Evolutionary conservation across 176 grass and related monocot genomes (phyloP), one percentile per base, ranked within the genome.

Genomic region (Oropetium thomaeum): DNA sequence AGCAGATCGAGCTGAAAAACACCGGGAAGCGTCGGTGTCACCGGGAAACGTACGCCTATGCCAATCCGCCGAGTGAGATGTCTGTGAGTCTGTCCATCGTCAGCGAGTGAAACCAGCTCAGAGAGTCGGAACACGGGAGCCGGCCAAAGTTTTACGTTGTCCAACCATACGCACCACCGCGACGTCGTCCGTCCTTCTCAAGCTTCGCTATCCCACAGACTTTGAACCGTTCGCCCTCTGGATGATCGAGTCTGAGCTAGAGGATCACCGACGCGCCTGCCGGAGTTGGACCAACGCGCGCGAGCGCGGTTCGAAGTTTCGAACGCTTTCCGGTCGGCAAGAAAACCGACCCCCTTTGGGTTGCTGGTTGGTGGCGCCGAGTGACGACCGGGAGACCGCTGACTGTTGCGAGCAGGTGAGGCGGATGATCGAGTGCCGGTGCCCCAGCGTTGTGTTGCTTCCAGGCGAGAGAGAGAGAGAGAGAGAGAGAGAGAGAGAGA

Each of bases 101-200:
- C 67, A 8, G 65, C 71, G 63, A 32, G 26, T 16, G 40, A 39
- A 64, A 58, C 38, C n/a, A 13, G 17, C 61, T n/a, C 19, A 10
- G 51, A 35, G 71, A 29, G 16, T 61, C 55, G 59, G 55, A 28
- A 40, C 5, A 17, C 23, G 28, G 28, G 73, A 82, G 32, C 6
- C 10, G 73, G 74, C 51, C 74, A 78, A 78, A 61, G 32, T 78
- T 52, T 59, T 58, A 58, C 73, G 17, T 68, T n/a, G 51, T 35
- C 79, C 67, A 41, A 71, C 19, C n/a, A 4, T 1, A 6, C 55
- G 20, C 58, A 19, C 40, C 40, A 31, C 39, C 5, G 40, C 0
- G 12, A 17, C 78, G 43, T 75, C 63, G 6, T 38, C 26, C 78
- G 43, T 75, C 63, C 10, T 38, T 32, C 58, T 77, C 78, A 47